Evolutionary conservation across 2,329 filamentous ascomycete genomes (phyloP).

Genomic region (Hymenoscyphus repandus): DNA sequence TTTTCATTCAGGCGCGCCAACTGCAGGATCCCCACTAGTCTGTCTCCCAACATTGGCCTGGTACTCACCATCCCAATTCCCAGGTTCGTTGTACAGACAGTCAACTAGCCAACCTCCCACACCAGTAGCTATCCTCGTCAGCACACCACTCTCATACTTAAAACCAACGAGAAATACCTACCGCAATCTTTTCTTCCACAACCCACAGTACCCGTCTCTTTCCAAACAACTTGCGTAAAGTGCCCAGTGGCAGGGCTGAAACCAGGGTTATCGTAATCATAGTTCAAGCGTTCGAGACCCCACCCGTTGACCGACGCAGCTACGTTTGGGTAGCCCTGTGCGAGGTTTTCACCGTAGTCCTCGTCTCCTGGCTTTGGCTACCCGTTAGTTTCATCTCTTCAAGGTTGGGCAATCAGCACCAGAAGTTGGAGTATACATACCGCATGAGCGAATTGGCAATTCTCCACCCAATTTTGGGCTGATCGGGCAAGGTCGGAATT

Average conservation of each 20-base stretch:
- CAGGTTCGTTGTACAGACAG: too few species aligned
- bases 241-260: background rate
- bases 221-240: constrained; percentile 5
- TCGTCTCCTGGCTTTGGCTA: background rate
- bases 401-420: too few species aligned
- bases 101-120: too few species aligned
- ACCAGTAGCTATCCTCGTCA: too few species aligned
- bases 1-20: too few species aligned
- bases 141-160: too few species aligned
- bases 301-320: background rate
- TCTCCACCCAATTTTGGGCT: background rate
- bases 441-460: background rate
- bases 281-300: background rate
- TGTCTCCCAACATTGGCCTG: too few species aligned
- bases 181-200: background rate
- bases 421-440: too few species aligned
- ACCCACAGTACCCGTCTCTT: background rate
- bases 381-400: too few species aligned
- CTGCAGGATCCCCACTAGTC: too few species aligned
- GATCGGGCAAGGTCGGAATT: background rate
- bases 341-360: background rate
- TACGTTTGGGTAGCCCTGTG: background rate
- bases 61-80: too few species aligned
- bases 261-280: background rate
- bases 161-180: background rate